Percentiles rank a stretch among this genome's conserved stretches.
Conservation (phyloP, 305 asterid genomes). For the Fraxinus angustifolia region DNA sequence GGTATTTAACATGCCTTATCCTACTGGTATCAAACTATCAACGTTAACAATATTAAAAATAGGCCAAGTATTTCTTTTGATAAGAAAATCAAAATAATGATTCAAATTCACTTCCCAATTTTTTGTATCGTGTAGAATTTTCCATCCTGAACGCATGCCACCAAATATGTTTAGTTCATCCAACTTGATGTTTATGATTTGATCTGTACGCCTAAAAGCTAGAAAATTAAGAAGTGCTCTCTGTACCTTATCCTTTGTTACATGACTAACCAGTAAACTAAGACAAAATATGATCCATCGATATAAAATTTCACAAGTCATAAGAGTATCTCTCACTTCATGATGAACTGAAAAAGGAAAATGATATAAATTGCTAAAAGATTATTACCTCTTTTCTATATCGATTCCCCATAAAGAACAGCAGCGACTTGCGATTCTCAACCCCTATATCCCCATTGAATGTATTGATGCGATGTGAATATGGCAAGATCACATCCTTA, state of each 20-base stretch:
- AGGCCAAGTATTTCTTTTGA: neutral
- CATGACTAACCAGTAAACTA: neutral
- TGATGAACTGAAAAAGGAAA: neutral
- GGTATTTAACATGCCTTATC: neutral
- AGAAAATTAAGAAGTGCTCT: neutral
- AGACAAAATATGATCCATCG: neutral
- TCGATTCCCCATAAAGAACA: slow-evolving; percentile 94
- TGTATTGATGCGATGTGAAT: slow-evolving; percentile 84
- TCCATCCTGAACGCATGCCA: neutral
- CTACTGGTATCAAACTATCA: neutral
- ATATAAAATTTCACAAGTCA: neutral
- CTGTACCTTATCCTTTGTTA: neutral
- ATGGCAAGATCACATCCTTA: slow-evolving; percentile 89
- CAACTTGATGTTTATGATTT: neutral
- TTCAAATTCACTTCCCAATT: neutral
- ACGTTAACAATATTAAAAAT: neutral
- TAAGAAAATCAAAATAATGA: neutral
- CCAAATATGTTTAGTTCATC: neutral
- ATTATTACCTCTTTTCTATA: slow-evolving; percentile 81
- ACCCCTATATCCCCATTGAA: slow-evolving; percentile 68
- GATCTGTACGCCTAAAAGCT: neutral
- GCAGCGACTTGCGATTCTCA: slow-evolving; percentile 58
- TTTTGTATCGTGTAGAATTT: neutral
- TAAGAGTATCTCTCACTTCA: neutral
- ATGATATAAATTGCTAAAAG: neutral